phyloP scores from a whole-genome alignment of 306 rosid species.

The Lathyrus oleraceus region DNA sequence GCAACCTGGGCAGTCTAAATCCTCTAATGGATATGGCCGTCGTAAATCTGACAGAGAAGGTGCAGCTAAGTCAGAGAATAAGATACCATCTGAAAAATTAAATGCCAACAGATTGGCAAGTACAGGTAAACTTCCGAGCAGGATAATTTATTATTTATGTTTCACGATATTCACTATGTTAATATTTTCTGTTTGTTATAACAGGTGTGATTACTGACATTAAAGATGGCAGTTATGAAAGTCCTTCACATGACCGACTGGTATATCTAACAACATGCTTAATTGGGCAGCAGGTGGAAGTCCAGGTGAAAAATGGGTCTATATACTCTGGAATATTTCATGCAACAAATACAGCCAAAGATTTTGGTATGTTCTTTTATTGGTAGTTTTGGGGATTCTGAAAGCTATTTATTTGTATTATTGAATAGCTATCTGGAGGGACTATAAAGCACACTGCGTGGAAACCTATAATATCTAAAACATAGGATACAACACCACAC shows the following conservation, averaged over 20 bases:
- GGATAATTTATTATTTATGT: conserved; percentile 16
- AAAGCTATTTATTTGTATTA: background rate
- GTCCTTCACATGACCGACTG: conserved; percentile 73
- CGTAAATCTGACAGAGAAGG: conserved; percentile 70
- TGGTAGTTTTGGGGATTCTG: conserved; percentile 21
- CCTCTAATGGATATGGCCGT: conserved; percentile 80
- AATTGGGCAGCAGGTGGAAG: conserved; percentile 85
- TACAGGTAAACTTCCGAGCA: conserved; percentile 47
- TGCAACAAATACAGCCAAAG: conserved; percentile 70
- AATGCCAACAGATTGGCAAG: conserved; percentile 56
- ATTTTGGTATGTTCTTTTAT: conserved; percentile 63
- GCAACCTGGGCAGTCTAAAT: conserved; percentile 61
- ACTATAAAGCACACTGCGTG: background rate
- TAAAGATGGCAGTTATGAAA: conserved; percentile 56
- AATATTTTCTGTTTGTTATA: conserved; percentile 35
- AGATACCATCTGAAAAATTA: conserved; percentile 58
- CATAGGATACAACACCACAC: background rate
- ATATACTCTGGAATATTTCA: conserved; percentile 87
- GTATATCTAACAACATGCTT: conserved; percentile 65
- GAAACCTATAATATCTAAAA: background rate
- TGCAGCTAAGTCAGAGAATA: too few relatives aligned
- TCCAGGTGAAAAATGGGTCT: conserved; percentile 83
- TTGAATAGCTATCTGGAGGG: conserved; percentile 13
- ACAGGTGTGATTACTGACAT: conserved; percentile 53
- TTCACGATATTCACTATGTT: conserved; percentile 9